Evolutionary conservation across 768 basidiomycete species (phyloP), one percentile per base, ranked within the genome.

Genomic region (Russula sp.): DNA sequence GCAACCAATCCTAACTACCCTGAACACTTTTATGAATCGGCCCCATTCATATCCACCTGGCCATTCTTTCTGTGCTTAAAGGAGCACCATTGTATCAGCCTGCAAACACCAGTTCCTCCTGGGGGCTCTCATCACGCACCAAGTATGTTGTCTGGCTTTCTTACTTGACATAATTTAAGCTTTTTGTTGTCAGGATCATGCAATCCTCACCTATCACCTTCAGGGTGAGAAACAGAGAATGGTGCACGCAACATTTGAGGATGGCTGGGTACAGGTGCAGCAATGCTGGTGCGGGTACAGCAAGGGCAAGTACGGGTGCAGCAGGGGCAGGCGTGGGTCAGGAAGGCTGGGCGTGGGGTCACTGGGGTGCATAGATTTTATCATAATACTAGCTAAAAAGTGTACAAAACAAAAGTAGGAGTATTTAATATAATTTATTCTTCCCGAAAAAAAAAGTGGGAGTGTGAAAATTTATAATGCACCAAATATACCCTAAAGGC

Each of bases 31-130:
- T 63, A 67, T 56, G 71, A 73, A 42, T 51, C 51, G 7, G 69
- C 66, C 43, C 72, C 74, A 0, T 69, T 61, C 25, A 68, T 83
- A 36, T 73, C 72, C 5, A 78, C 77, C 59, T 73, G 76, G 25
- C 85, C 85, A 4, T 65, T 87, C 41, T 86, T 79, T 68, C 76
- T 88, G 73, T 77, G 83, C 11, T 71, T 88, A 29, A 71, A 74
- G 46, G 87, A 89, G 69, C 81, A 80, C 54, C 75, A 78, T 55
- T 78, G 77, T 63, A 72, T 77, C 68, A 73, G 81, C 45, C 78
- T 80, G 16, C 73, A 69, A 53, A 69, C 65, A 39, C 76, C 74
- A 2, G 69, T 60, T 3, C 43, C 65, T 13, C n/a, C 63, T 3
- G 74, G 72, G 14, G 71, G 66, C 13, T 20, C 34, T 63, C 56